These are phyloP conservation scores for Cytospora chrysosperma DNA, from an alignment of 2,329 filamentous ascomycete genomes.

Conservation along the genomic window DNA sequence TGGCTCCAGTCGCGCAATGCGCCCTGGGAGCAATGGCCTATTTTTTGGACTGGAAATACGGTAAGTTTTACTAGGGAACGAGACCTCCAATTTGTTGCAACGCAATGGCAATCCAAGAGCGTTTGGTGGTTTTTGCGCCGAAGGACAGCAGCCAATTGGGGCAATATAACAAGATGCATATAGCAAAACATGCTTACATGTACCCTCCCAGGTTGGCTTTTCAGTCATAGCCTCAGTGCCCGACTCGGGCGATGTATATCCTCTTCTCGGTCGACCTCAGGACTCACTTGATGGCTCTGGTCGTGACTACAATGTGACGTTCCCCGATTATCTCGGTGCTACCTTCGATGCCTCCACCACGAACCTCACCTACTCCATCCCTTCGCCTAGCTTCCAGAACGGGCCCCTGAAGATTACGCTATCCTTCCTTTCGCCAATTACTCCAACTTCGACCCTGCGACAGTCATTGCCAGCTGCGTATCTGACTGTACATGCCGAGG, in stretches of 20 bases:
- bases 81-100: not conserved
- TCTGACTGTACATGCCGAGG: constrained; percentile 67
- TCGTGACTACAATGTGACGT: constrained; percentile 39
- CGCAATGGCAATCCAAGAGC: not conserved
- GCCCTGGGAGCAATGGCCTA: constrained; percentile 84
- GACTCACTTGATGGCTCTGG: constrained; percentile 42
- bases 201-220: constrained; percentile 44
- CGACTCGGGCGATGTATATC: constrained; percentile 44
- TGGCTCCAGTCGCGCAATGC: constrained; percentile 65
- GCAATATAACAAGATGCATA: not conserved
- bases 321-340: constrained; percentile 44
- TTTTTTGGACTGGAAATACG: constrained; percentile 44
- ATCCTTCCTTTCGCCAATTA: constrained; percentile 72
- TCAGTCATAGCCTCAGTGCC: constrained; percentile 49
- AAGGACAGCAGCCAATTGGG: not conserved
- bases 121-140: not conserved
- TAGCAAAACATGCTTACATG: constrained; percentile 4
- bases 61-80: constrained; percentile 24
- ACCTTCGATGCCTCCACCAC: constrained; percentile 51
- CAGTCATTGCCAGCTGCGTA: constrained; percentile 84
- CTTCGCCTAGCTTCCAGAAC: constrained; percentile 30
- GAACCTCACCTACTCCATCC: constrained; percentile 48
- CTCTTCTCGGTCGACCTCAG: constrained; percentile 51
- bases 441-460: constrained; percentile 74
- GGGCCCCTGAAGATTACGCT: constrained; percentile 41